Base-by-base conservation (phyloP, 495 filamentous ascomycete species). In the Aspergillus diversus region DNA sequence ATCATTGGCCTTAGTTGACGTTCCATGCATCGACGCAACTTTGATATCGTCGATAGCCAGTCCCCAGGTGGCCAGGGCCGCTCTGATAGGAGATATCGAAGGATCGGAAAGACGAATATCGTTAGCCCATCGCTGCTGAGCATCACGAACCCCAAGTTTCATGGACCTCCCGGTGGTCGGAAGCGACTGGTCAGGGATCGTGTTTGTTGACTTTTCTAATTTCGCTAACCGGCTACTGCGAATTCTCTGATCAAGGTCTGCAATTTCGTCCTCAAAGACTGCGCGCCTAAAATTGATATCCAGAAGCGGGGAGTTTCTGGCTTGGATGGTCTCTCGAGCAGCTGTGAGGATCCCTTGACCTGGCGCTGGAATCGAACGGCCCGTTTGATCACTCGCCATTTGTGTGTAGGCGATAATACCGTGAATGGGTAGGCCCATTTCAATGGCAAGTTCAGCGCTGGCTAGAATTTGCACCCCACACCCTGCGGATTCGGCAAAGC, bases 401-500 rank as follows among this genome's bases (percentile, higher is more conserved):
- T 93, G 90, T 16, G 92, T 97, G 67, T 96, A 85, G 34, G 90
- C 96, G 66, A 99, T 82, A 65, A 99, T 86, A 74, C 96, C 95
- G 72, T 98, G 91, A 69, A 98, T 97, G 5, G 95, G 95, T 9
- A 99, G 90, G 73, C 95, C 95, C 95, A 99, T 98, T 65, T 98
- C 92, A 33, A 99, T 77, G 21, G 95, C 95, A 58, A 98, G 86
- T 77, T 89, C 90, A 31, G 95, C 95, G 61, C 86, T 94, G 93
- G 97, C 97, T 75, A 99, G 92, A 63, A 99, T 84, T 76, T 99
- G 95, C 73, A 98, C 88, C 85, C 96, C 95, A 68, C 91, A 96
- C 63, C 95, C 95, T 78, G 97, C 94, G 0, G 95, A 97, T 80
- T 99, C 95, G 90, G 97, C 97, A 83, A 99, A 99, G 31, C 95